A percentile compares a stretch with the other conserved stretches of the same genome.
phyloP scores from a whole-genome alignment of 345 rosid species.

The Melaleuca quinquenervia region DNA sequence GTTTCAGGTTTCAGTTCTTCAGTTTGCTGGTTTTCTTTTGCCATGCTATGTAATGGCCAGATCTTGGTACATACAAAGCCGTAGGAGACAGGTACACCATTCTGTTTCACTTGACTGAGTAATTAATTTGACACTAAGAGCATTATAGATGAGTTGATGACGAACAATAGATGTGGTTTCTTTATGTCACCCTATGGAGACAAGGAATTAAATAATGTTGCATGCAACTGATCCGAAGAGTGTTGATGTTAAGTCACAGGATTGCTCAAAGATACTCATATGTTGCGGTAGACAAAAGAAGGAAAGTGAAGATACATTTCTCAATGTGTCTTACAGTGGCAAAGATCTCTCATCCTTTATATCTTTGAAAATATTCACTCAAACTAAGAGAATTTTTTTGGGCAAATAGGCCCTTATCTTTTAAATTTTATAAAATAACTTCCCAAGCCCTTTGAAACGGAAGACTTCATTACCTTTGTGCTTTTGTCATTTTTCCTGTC shows the following conservation, averaged over 20 bases:
- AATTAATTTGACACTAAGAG: neutral
- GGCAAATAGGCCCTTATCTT: neutral
- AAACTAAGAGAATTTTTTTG: neutral
- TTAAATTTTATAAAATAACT: neutral
- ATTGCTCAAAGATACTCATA: neutral
- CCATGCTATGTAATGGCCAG: conserved; percentile 54
- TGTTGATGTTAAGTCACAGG: neutral
- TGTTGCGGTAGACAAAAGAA: neutral
- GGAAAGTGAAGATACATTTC: neutral
- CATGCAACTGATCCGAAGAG: neutral
- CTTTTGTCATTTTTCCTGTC: neutral
- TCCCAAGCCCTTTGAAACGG: accelerated
- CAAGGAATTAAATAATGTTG: neutral
- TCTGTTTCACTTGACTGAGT: neutral
- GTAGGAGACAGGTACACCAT: conserved; percentile 21
- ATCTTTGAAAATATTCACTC: neutral
- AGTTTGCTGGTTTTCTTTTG: conserved; percentile 46
- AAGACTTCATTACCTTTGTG: neutral
- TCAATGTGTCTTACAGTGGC: neutral
- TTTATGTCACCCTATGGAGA: neutral
- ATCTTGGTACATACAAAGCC: conserved; percentile 41
- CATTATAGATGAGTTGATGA: neutral
- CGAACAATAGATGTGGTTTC: neutral
- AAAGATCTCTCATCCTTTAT: neutral
- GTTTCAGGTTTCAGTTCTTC: conserved; percentile 63